Base-by-base conservation (phyloP, 345 rosid species). In the Ailanthus altissimus region DNA sequence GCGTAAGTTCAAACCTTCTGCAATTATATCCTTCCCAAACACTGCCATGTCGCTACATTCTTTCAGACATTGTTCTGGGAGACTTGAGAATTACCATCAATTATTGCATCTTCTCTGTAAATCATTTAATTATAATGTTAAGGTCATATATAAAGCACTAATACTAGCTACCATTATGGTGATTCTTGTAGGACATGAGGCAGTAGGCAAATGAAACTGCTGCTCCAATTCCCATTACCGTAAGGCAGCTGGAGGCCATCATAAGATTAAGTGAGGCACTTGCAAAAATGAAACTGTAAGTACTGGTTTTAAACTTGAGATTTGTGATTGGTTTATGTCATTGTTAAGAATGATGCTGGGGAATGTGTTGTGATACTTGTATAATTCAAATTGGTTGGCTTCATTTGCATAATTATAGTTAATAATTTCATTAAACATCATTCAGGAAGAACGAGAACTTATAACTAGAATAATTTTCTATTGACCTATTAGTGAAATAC, bases 271-370 rank as follows among this genome's bases (percentile, higher is more conserved):
- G 97, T 0, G 99, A 96, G 88, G 83, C 98, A 40, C 93, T 96
- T 76, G 97, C 97, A 23, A 95, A 88, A 87, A 92, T 96, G 97
- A 96, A 90, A 87, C 79, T 93, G 98, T 96, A 88, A 84, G 98
- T 83, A 77, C 49, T 25, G 67, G 42, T 46, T 43, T 45, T 73
- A 66, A 63, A 64, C 74, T 43, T 42, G 42, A 67, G n/a, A 73
- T 58, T n/a, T 40, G 10, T 57, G 21, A 18, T 5, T 20, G 20
- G 36, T 53, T 5, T 28, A 9, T 11, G 43, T 71, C 5, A n/a
- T 57, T n/a, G 0, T 38, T 5, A 15, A 53, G 45, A 36, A 38
- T 28, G 40, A 51, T 49, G 57, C 16, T 50, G 49, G 40, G 58
- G 54, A 25, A 36, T 18, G 47, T 36, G 49, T 23, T 63, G 11